These are phyloP conservation scores for Clitopilus passeckerianus DNA, from an alignment of 768 basidiomycete species.

Conservation along the genomic window DNA sequence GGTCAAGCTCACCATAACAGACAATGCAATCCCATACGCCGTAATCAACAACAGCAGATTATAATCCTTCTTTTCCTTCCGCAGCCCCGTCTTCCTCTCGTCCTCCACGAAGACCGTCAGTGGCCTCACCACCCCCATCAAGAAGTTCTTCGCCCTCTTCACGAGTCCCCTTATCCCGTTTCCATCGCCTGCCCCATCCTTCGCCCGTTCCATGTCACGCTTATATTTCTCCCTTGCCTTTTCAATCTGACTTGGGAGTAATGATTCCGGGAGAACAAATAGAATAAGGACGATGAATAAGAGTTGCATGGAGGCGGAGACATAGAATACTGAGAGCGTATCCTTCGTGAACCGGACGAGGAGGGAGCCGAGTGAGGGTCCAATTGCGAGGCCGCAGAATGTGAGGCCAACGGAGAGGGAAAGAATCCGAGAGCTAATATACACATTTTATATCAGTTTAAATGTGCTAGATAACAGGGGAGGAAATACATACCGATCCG, in stretches of 20 bases:
- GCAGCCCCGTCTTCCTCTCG: slow-evolving; percentile 29
- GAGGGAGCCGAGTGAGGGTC: slow-evolving; percentile 68
- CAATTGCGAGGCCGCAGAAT: slow-evolving; percentile 72
- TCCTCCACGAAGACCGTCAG: slow-evolving; percentile 49
- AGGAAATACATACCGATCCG: slow-evolving; percentile 37
- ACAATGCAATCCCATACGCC: slow-evolving; percentile 43
- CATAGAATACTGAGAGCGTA: slow-evolving; percentile 68
- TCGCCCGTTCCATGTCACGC: slow-evolving; percentile 18
- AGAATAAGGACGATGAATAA: slow-evolving; percentile 32
- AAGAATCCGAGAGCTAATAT: slow-evolving; percentile 53
- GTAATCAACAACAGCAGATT: slow-evolving; percentile 53
- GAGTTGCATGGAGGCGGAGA: slow-evolving; percentile 45
- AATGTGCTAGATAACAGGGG: not conserved
- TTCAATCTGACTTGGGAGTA: slow-evolving; percentile 48
- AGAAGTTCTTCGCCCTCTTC: not conserved
- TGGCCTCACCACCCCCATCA: slow-evolving; percentile 64
- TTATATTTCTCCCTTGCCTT: slow-evolving; percentile 28
- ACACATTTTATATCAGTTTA: not conserved
- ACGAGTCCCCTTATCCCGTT: not conserved
- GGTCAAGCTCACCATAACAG: slow-evolving; percentile 35
- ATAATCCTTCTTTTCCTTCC: slow-evolving; percentile 47
- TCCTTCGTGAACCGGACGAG: slow-evolving; percentile 53
- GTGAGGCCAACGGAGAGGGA: slow-evolving; percentile 63
- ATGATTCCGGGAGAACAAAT: slow-evolving; percentile 71
- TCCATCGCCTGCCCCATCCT: not conserved